phyloP scores from a whole-genome alignment of 2,329 filamentous ascomycete species.

The Nigrograna mackinnonii region DNA sequence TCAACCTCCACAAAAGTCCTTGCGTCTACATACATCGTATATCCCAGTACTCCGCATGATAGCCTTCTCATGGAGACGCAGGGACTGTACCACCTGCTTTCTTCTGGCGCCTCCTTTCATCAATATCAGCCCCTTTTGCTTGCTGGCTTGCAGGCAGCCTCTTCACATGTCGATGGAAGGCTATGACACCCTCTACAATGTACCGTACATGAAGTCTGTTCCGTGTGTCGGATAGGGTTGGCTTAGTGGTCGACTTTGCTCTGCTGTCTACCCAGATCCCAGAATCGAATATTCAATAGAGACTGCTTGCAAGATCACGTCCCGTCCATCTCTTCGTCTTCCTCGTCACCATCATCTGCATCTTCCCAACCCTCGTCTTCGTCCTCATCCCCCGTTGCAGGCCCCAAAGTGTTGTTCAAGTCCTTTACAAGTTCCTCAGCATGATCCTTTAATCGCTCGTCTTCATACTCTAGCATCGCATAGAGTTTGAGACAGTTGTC shows the following conservation, averaged over 20 bases:
- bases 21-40: background rate
- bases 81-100: background rate
- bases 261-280: no score
- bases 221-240: no score
- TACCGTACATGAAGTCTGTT: no score
- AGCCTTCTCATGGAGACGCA: background rate
- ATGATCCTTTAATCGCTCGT: slow-evolving; percentile 76
- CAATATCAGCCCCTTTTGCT: no score
- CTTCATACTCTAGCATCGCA: slow-evolving; percentile 78
- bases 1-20: background rate
- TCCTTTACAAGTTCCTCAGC: slow-evolving; percentile 68
- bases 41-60: background rate
- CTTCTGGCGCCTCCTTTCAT: no score
- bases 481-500: slow-evolving; percentile 82
- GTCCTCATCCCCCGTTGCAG: slow-evolving; percentile 45
- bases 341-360: slow-evolving; percentile 32
- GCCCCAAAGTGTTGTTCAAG: slow-evolving; percentile 49
- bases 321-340: slow-evolving; percentile 41
- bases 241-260: no score
- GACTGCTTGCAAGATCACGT: no score
- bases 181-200: no score
- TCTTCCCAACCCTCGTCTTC: slow-evolving; percentile 40
- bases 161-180: no score
- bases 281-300: no score
- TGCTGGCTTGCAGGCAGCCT: no score